Evolutionary conservation across 2,329 filamentous ascomycete genomes (phyloP).

Genomic region (Sphaerulina musiva): DNA sequence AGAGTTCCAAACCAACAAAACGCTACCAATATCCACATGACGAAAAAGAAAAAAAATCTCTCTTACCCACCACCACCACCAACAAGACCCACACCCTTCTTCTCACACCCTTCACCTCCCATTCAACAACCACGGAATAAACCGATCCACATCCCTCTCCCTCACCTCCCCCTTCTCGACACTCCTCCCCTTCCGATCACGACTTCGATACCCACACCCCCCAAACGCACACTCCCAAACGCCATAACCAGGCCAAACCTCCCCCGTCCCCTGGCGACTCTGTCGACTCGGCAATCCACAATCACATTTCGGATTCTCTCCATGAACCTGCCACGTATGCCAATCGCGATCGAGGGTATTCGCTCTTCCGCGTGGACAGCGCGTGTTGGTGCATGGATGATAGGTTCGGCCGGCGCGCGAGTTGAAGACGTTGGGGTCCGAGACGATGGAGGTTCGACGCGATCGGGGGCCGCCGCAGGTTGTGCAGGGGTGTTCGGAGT

Average conservation of each 20-base stretch:
- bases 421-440: constrained; percentile 5
- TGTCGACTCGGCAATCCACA: constrained; percentile 18
- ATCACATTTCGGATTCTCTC: constrained; percentile 18
- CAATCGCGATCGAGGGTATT: constrained; percentile 14
- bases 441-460: constrained; percentile 11
- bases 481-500: constrained; percentile 18
- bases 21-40: too few species aligned
- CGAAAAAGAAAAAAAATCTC: too few species aligned
- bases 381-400: constrained; percentile 16
- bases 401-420: constrained; percentile 9
- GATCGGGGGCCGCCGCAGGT: constrained; percentile 14
- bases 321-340: constrained; percentile 16
- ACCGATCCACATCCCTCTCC: constrained; percentile 15
- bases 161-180: constrained; percentile 18
- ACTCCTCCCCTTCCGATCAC: constrained; percentile 19
- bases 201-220: constrained; percentile 18
- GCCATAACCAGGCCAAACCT: constrained; percentile 16
- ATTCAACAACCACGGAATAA: constrained; percentile 20
- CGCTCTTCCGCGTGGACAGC: constrained; percentile 12
- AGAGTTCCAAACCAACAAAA: too few species aligned
- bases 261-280: background rate
- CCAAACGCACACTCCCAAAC: constrained; percentile 20
- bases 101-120: too few species aligned
- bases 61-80: background rate
- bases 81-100: background rate